Conservation (phyloP, 805 yeast species). For the Metschnikowia gruessii region DNA sequence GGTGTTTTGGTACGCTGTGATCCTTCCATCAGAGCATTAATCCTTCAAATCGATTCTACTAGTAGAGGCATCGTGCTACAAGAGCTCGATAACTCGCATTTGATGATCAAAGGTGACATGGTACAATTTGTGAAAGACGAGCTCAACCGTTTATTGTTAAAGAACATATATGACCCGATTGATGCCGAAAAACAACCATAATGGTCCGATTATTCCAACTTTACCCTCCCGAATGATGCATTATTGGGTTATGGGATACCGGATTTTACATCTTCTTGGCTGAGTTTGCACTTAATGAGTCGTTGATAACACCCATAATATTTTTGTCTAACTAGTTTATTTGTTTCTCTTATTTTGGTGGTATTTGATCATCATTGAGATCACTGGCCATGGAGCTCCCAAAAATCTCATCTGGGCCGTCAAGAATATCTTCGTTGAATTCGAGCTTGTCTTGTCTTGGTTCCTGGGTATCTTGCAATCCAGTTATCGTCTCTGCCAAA, state of each 20-base stretch:
- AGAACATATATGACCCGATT: conserved; percentile 81
- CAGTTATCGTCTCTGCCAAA: conserved; percentile 38
- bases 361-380: neutral
- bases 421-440: conserved; percentile 29
- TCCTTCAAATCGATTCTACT: conserved; percentile 75
- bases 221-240: too few species aligned
- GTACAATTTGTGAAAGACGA: conserved; percentile 76
- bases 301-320: neutral
- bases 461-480: conserved; percentile 23
- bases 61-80: conserved; percentile 65
- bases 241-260: too few species aligned
- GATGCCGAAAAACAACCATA: conserved; percentile 52
- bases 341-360: neutral
- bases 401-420: conserved; percentile 19
- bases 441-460: conserved; percentile 10
- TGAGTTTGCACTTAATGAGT: neutral
- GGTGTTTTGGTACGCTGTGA: conserved; percentile 59
- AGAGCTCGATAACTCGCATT: conserved; percentile 90
- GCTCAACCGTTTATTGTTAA: conserved; percentile 68
- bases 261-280: neutral
- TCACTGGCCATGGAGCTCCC: neutral
- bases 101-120: conserved; percentile 74
- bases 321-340: too few species aligned
- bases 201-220: neutral
- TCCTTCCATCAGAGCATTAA: conserved; percentile 87